These are phyloP conservation scores for Calocera viscosa DNA, from an alignment of 768 basidiomycete species.

Conservation along the genomic window DNA sequence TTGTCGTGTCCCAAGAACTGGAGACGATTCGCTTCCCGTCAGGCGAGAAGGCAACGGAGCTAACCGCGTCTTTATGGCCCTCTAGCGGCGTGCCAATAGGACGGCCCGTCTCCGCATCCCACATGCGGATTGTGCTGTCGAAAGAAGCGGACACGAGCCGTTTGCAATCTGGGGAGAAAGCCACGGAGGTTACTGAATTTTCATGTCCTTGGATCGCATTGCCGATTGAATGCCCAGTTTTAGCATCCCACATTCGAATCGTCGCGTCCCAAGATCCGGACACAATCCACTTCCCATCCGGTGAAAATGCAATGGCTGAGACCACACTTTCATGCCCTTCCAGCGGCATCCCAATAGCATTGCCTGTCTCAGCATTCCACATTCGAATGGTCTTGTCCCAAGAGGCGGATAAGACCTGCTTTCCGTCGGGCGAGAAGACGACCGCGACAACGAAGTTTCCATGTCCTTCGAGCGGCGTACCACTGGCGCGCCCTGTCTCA, in stretches of 20 bases:
- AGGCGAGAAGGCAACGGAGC: constrained; percentile 34
- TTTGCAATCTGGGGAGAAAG: constrained; percentile 10
- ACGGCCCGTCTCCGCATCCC: constrained; percentile 27
- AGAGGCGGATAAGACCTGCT: not conserved
- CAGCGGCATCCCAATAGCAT: not conserved
- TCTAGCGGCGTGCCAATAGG: constrained; percentile 16
- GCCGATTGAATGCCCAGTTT: not conserved
- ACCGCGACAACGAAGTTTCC: too few species aligned
- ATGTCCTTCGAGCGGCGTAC: constrained; percentile 4
- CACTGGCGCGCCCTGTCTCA: not conserved
- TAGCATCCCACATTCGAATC: constrained; percentile 9
- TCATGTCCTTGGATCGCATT: too few species aligned
- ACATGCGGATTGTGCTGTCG: constrained; percentile 7
- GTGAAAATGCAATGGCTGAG: constrained; percentile 1
- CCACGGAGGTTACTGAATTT: not conserved
- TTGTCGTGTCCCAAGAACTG: constrained; percentile 33
- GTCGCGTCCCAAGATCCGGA: constrained; percentile 10
- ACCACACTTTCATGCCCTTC: not conserved
- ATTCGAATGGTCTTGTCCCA: not conserved
- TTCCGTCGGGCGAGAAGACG: too few species aligned
- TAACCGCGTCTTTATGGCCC: constrained; percentile 26
- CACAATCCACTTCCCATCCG: constrained; percentile 2
- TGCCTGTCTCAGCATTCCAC: constrained; percentile 9
- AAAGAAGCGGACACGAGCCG: not conserved
- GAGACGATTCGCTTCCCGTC: constrained; percentile 35